Evolutionary conservation across 2,329 filamentous ascomycete genomes (phyloP), one percentile per base, ranked within the genome.

Genomic region (Hypoxylon sp.): DNA sequence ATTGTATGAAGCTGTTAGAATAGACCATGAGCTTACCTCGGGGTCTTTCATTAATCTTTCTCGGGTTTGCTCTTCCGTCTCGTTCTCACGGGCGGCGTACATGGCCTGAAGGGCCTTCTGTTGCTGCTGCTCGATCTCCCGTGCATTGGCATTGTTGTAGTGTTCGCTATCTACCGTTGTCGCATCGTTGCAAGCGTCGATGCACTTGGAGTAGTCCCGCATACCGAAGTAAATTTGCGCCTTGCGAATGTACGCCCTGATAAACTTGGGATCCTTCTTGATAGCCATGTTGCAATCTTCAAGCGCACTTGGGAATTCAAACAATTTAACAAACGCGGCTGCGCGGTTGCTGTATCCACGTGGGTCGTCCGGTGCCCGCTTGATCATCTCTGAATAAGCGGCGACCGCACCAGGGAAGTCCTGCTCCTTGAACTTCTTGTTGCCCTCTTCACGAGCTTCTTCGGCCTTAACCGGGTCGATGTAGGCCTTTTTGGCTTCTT

Each of bases 301-400:
- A 42, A 99, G 90, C 0, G 96, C 97, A 72, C 91, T 93, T 6
- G 96, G 96, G 86, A 99, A 97, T 74, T 94, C 93, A 76, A 99
- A 92, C 47, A 99, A 88, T 86, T 99, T 99, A 83, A 98, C 92
- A 77, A 98, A 93, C 50, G 96, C 97, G 3, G 96, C 96, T 6
- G 96, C 96, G 74, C 96, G 94, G 87, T 99, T 99, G 79, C 93
- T 97, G 87, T 96, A 99, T 47, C 96, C 95, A 74, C 97, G 91
- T 44, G 96, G 91, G 78, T 99, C 96, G 0, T 97, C 88, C 5
- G 97, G 96, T 0, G 93, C 92, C 65, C 96, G 94, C 88, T 98
- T 98, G 81, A 92, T 92, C 94, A 98, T 98, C 84, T 99, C 96
- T 0, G 86, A 89, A 85, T 99, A 99, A 0, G 95, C 93, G 48